These are phyloP conservation scores for Phytophthora chlamydospora DNA, from an alignment of 352 stramenopile genomes.

Conservation along the genomic window DNA sequence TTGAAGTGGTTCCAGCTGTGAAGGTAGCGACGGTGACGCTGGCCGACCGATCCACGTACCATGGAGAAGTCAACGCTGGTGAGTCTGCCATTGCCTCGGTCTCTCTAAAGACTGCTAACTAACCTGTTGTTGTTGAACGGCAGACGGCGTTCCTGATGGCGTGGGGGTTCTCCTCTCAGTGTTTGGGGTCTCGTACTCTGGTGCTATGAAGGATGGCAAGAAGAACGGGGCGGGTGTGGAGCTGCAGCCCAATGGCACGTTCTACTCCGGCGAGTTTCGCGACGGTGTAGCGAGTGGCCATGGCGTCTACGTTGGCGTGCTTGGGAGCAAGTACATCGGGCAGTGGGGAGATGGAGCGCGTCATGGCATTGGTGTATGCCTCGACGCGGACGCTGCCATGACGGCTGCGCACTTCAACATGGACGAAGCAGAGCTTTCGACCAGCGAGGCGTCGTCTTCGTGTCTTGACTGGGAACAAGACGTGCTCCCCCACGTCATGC, in stretches of 20 bases:
- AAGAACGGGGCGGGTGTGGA: slow-evolving; percentile 54
- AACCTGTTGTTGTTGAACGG: background rate
- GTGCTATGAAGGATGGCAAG: slow-evolving; percentile 38
- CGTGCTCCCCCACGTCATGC: slow-evolving; percentile 33
- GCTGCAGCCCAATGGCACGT: slow-evolving; percentile 41
- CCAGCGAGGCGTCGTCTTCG: background rate
- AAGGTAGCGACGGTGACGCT: slow-evolving; percentile 33
- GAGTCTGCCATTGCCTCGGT: background rate
- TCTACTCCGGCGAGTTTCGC: slow-evolving; percentile 47
- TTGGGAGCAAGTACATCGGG: slow-evolving; percentile 51
- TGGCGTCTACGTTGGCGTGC: slow-evolving; percentile 49
- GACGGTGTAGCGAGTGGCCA: slow-evolving; percentile 37
- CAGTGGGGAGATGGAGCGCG: slow-evolving; percentile 47
- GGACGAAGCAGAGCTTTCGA: slow-evolving; percentile 23
- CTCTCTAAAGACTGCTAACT: background rate
- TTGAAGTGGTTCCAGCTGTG: background rate
- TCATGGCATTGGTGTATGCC: slow-evolving; percentile 44
- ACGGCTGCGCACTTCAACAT: slow-evolving; percentile 31
- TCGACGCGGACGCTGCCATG: slow-evolving; percentile 41
- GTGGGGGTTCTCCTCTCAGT: slow-evolving; percentile 42
- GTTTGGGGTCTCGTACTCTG: slow-evolving; percentile 46
- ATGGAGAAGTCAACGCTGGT: slow-evolving; percentile 39
- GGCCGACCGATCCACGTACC: slow-evolving; percentile 35
- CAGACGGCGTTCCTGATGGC: slow-evolving; percentile 44
- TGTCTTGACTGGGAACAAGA: slow-evolving; percentile 18